A percentile compares a stretch with the other conserved stretches of the same genome.
These are phyloP conservation scores for Coniella vitis DNA, from an alignment of 2,329 filamentous ascomycete species.

Conservation along the genomic window DNA sequence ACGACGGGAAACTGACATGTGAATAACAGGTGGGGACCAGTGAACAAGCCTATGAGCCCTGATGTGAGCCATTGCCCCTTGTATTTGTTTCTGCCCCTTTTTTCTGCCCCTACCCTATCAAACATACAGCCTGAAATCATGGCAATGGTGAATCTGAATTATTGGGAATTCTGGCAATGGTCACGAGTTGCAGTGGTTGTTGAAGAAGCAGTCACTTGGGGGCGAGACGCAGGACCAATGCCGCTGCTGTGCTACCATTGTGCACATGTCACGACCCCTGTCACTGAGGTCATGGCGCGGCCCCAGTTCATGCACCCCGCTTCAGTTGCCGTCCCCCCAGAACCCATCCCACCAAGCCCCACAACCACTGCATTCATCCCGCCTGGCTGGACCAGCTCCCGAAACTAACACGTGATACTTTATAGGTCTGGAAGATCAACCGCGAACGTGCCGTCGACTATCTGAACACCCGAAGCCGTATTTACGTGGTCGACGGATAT, in stretches of 20 bases:
- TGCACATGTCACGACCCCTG: background rate
- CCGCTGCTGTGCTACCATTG: background rate
- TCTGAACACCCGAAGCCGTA: constrained; percentile 96
- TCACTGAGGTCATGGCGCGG: constrained; percentile 15
- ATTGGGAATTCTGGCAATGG: too few relatives aligned
- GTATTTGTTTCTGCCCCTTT: background rate
- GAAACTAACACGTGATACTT: constrained; percentile 24
- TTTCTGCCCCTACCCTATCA: background rate
- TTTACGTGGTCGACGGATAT: constrained; percentile 96
- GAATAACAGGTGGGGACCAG: constrained; percentile 67
- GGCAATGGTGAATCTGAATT: too few relatives aligned
- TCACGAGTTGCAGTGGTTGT: too few relatives aligned
- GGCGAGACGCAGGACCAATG: background rate
- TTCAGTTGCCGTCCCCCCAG: constrained; percentile 6
- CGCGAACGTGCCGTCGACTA: constrained; percentile 98
- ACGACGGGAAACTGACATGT: constrained; percentile 26
- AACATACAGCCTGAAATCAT: too few relatives aligned
- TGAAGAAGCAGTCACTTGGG: background rate
- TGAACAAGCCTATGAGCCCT: constrained; percentile 97
- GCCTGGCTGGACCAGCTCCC: background rate
- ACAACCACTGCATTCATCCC: constrained; percentile 7
- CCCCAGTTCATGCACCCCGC: constrained; percentile 14
- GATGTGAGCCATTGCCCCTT: constrained; percentile 60
- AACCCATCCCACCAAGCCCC: constrained; percentile 1
- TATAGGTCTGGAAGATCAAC: constrained; percentile 98